Evolutionary conservation across 164 flowering plant genomes (phyloP), one percentile per base, ranked within the genome.

Genomic region (Chimonanthus salicifolius): DNA sequence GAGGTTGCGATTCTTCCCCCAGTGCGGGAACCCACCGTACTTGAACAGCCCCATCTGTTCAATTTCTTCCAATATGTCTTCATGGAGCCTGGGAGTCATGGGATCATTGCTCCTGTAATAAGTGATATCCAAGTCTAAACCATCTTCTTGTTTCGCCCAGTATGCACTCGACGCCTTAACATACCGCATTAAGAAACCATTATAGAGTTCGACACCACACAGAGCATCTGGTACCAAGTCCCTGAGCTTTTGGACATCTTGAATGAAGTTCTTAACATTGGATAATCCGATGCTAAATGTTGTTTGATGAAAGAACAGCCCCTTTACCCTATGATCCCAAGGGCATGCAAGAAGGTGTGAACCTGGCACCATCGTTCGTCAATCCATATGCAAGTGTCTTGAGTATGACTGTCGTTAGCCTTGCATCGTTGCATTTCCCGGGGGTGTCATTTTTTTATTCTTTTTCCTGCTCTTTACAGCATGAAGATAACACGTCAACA

Each of bases 1-100:
- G 18, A 92, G 6, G 73, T 92, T 87, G 48, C 94, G 74, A 66
- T 90, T 92, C 82, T 92, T 92, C 1, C 90, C 97, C 97, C 93
- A 92, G 33, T 90, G 97, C 2, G 93, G 97, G 58, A 83, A 58
- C 0, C 80, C 97, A 3, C 84, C 86, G 47, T 90, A 92, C 75
- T 87, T 88, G 82, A 88, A 87, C 49, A 92, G 7, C 5, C 81
- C 94, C 47, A 90, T 67, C 68, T 90, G 97, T 77, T 92, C 97
- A 0, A 92, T 79, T 49, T 92, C 97, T 75, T 92, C 97, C 0
- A 86, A 60, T 6, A 89, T 54, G 72, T 88, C 91, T 67, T 89
- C 81, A 66, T 77, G 76, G 5, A 89, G 85, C 71, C 94, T 78
- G 1, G 97, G 94, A 0, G 51, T 20, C 78, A 73, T 58, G 9